These are phyloP conservation scores for Cicer chorassanicum DNA, from an alignment of 306 rosid genomes.

Conservation along the genomic window DNA sequence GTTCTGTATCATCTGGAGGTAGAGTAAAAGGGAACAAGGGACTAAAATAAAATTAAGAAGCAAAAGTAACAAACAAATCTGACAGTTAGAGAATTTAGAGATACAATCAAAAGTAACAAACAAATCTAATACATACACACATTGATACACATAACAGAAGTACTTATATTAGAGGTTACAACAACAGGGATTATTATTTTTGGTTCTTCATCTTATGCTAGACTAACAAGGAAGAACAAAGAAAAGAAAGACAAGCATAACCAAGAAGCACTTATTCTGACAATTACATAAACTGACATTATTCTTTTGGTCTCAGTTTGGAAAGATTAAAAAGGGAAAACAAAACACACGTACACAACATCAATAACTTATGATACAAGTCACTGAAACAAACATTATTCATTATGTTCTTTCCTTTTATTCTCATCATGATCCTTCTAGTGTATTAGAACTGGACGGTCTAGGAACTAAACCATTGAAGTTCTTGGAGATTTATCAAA, in stretches of 20 bases:
- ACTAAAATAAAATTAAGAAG: not conserved
- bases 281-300: slow-evolving; percentile 29
- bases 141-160: slow-evolving; percentile 17
- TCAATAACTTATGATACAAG: not conserved
- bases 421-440: slow-evolving; percentile 34
- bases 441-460: not conserved
- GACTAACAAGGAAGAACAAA: slow-evolving; percentile 29
- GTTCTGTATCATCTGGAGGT: not conserved
- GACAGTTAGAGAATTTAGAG: not conserved
- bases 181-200: slow-evolving; percentile 28
- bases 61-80: no score
- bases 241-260: not conserved
- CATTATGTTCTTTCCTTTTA: slow-evolving; percentile 10
- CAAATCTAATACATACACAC: not conserved
- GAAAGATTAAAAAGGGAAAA: not conserved
- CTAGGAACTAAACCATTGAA: slow-evolving; percentile 42
- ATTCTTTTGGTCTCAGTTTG: slow-evolving; percentile 11
- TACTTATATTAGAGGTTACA: slow-evolving; percentile 11
- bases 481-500: slow-evolving; percentile 39
- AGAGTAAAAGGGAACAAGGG: slow-evolving; percentile 22
- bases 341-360: slow-evolving; percentile 17
- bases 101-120: slow-evolving; percentile 28
- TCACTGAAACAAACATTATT: slow-evolving; percentile 20
- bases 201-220: slow-evolving; percentile 31
- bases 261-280: slow-evolving; percentile 37